Conservation (phyloP, 1,284 basidiomycete genomes). For the Marasmius fiardii region DNA sequence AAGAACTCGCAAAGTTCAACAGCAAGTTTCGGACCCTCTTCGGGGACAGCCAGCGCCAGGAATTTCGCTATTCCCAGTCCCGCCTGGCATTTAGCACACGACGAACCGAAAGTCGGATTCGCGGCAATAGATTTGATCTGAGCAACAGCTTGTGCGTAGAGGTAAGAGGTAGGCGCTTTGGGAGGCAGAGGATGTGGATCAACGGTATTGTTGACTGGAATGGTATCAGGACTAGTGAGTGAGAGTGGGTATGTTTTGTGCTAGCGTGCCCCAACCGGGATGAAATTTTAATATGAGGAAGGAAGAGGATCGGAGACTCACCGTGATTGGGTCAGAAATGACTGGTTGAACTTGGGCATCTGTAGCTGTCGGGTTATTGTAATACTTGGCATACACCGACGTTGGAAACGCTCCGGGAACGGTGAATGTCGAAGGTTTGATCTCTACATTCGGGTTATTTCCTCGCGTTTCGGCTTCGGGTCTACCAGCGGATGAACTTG, state of each 20-base stretch:
- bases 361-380: constrained; percentile 69
- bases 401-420: constrained; percentile 65
- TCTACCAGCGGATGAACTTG: no score
- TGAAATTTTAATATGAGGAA: background rate
- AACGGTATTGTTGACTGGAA: constrained; percentile 52
- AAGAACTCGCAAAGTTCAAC: constrained; percentile 62
- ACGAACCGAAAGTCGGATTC: constrained; percentile 48
- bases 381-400: constrained; percentile 58
- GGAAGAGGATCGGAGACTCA: constrained; percentile 25
- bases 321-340: constrained; percentile 64
- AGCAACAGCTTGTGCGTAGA: constrained; percentile 47
- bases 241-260: constrained; percentile 51
- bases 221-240: constrained; percentile 56
- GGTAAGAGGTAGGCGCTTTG: constrained; percentile 36
- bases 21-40: constrained; percentile 55
- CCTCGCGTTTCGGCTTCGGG: no score
- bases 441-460: background rate
- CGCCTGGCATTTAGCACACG: constrained; percentile 62
- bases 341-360: constrained; percentile 67
- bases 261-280: constrained; percentile 27
- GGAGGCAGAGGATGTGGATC: constrained; percentile 69
- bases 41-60: constrained; percentile 61
- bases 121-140: constrained; percentile 52
- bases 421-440: constrained; percentile 46
- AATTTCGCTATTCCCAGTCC: constrained; percentile 65